These are phyloP conservation scores for Suillus weaverae DNA, from an alignment of 768 basidiomycete species.

Conservation along the genomic window DNA sequence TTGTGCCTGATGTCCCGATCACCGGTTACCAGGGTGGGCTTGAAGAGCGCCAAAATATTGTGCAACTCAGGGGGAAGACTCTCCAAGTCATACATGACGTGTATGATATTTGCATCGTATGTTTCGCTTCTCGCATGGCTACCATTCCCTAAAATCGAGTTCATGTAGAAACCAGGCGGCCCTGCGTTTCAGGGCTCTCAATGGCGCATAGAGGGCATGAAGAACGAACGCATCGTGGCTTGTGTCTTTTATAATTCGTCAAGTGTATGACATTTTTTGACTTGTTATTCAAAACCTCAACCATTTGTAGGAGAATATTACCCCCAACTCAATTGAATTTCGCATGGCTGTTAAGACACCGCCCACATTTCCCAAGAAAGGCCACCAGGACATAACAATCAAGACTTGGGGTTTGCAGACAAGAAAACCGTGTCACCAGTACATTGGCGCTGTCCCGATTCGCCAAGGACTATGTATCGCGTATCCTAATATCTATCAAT, in stretches of 20 bases:
- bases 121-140: conserved; percentile 14
- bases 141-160: conserved; percentile 2
- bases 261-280: conserved; percentile 33
- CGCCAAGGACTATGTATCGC: conserved; percentile 39
- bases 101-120: conserved; percentile 43
- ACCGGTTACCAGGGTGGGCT: conserved; percentile 47
- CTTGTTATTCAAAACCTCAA: not conserved
- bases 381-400: conserved; percentile 46
- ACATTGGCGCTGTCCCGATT: conserved; percentile 43
- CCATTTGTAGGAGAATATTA: conserved; percentile 44
- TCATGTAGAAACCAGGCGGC: conserved; percentile 33
- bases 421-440: conserved; percentile 49
- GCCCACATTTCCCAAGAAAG: conserved; percentile 25
- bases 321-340: conserved; percentile 38
- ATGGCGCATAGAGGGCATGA: conserved; percentile 57
- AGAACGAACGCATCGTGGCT: conserved; percentile 51
- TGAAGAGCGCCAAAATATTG: conserved; percentile 40
- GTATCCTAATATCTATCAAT: conserved; percentile 61
- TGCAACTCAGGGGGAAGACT: conserved; percentile 38
- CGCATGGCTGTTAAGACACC: conserved; percentile 55
- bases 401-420: conserved; percentile 52
- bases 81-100: conserved; percentile 46
- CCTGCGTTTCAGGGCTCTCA: conserved; percentile 34
- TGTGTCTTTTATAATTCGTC: conserved; percentile 43
- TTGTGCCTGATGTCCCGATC: conserved; percentile 44